Conservation (phyloP, 352 stramenopile species). For the Globisporangium cystogenes region DNA sequence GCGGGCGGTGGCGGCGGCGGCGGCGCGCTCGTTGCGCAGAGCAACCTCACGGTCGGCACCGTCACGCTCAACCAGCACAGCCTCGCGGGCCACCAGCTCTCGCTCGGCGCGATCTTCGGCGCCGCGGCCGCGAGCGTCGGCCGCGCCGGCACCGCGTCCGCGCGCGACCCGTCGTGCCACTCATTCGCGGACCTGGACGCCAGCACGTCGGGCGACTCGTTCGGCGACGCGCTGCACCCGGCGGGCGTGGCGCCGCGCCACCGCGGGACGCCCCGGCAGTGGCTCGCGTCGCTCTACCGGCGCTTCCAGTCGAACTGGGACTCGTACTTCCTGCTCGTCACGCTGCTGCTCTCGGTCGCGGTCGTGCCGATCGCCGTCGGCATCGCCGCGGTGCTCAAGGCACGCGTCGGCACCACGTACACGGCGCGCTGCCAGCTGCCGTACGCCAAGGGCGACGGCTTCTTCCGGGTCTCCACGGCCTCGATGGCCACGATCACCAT, state of each 20-base stretch:
- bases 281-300: constrained; percentile 36
- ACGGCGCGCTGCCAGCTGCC: constrained; percentile 35
- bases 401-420: constrained; percentile 26
- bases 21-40: not conserved
- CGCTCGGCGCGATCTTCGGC: constrained; percentile 10
- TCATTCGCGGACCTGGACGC: constrained; percentile 17
- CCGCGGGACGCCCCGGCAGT: constrained; percentile 5
- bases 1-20: constrained; percentile 1
- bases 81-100: constrained; percentile 8
- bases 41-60: not conserved
- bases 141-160: constrained; percentile 1
- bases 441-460: constrained; percentile 13
- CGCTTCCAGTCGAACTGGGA: constrained; percentile 70
- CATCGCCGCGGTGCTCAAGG: constrained; percentile 28
- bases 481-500: constrained; percentile 48
- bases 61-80: not conserved
- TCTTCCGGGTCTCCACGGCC: constrained; percentile 29
- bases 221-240: constrained; percentile 8
- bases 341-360: constrained; percentile 41
- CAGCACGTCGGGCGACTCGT: constrained; percentile 12
- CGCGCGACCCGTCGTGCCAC: constrained; percentile 17
- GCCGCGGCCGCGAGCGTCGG: constrained; percentile 3
- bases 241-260: constrained; percentile 8
- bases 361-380: constrained; percentile 37
- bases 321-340: constrained; percentile 56